Evolutionary conservation across 352 stramenopile species (phyloP).

Genomic region (Aphanomyces invadans): DNA sequence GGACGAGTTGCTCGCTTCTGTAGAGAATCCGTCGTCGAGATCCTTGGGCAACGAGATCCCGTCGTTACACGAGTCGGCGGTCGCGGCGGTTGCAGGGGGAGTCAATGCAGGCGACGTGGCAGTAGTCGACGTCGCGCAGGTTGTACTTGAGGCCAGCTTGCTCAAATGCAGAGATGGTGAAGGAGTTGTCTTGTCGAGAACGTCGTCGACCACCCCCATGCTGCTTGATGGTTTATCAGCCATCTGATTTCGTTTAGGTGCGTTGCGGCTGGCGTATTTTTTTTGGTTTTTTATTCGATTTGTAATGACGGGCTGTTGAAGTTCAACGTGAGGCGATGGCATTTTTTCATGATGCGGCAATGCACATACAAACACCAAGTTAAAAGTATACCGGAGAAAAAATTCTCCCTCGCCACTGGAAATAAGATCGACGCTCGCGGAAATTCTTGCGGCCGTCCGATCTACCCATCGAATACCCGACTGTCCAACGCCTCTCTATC

Average conservation of each 20-base stretch:
- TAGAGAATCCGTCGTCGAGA: not conserved
- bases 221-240: conserved; percentile 12
- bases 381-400: not conserved
- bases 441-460: conserved; percentile 3
- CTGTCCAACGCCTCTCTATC: too few relatives aligned
- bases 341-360: not conserved
- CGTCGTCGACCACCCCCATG: conserved; percentile 1
- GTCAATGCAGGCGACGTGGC: not conserved
- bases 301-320: conserved; percentile 3
- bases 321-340: not conserved
- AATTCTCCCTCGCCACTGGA: not conserved
- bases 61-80: not conserved
- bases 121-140: not conserved
- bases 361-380: not conserved
- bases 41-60: not conserved
- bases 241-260: conserved; percentile 9
- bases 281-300: conserved; percentile 16
- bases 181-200: too few relatives aligned
- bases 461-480: not conserved
- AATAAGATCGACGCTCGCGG: not conserved
- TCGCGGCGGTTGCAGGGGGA: not conserved
- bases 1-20: conserved; percentile 13
- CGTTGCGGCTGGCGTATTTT: not conserved
- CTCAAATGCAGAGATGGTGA: not conserved
- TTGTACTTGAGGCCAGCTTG: not conserved